phyloP scores from a whole-genome alignment of 495 filamentous ascomycete genomes.

The Tuber melanosporum region DNA sequence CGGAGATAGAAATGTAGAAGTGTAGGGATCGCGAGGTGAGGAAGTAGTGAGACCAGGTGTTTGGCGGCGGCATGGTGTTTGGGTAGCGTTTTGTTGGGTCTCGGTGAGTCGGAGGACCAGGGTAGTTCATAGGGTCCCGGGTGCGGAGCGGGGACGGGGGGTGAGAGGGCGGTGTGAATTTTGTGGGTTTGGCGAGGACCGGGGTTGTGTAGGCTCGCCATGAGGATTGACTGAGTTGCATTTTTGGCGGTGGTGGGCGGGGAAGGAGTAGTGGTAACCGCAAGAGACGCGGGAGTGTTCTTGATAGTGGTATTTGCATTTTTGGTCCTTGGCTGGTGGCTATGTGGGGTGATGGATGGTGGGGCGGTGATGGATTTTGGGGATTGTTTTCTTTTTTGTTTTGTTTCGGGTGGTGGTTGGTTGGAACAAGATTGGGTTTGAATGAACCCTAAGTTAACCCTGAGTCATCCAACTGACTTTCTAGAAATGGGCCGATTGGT shows the following conservation, averaged over 20 bases:
- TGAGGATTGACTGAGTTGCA: background rate
- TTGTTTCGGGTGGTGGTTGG: background rate
- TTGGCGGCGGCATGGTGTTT: constrained; percentile 36
- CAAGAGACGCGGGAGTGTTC: background rate
- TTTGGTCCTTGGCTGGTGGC: background rate
- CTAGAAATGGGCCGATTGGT: background rate
- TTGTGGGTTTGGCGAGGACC: constrained; percentile 37
- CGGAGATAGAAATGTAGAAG: constrained; percentile 40
- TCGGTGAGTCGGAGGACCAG: constrained; percentile 18
- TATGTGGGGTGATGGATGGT: background rate
- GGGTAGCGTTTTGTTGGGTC: constrained; percentile 35
- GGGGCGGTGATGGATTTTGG: background rate
- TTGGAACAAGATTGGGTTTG: background rate
- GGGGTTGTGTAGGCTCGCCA: background rate
- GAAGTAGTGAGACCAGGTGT: constrained; percentile 32
- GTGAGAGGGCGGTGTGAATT: constrained; percentile 39
- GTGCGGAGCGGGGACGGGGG: constrained; percentile 20
- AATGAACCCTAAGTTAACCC: background rate
- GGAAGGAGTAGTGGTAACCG: background rate
- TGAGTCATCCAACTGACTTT: background rate
- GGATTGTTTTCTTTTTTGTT: background rate
- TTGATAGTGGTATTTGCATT: background rate
- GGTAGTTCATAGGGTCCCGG: constrained; percentile 39
- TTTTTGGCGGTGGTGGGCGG: background rate
- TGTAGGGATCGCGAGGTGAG: constrained; percentile 40